A percentile compares a stretch with the other conserved stretches of the same genome.
Conservation (phyloP, 1,284 basidiomycete species). For the Pseudozyma hubeiensis region DNA sequence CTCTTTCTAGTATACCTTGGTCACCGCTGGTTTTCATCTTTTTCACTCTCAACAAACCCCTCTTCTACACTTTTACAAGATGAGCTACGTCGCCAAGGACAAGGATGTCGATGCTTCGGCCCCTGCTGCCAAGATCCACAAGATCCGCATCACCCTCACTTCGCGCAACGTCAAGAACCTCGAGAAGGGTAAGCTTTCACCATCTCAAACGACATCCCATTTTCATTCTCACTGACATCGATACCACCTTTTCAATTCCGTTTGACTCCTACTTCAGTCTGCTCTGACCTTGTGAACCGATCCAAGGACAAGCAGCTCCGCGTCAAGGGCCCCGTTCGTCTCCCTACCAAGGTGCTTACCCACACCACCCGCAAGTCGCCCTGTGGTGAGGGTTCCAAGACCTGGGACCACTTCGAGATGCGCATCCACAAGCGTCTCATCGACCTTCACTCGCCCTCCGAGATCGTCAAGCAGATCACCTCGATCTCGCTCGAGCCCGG, state of each 20-base stretch:
- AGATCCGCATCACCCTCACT: slow-evolving; percentile 99
- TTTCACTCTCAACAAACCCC: slow-evolving; percentile 70
- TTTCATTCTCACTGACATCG: background rate
- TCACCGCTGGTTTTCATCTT: slow-evolving; percentile 71
- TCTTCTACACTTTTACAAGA: slow-evolving; percentile 73
- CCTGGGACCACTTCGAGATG: slow-evolving; percentile 99
- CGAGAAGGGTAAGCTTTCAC: slow-evolving; percentile 84
- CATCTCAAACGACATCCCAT: too few relatives aligned
- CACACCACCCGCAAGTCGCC: slow-evolving; percentile 86
- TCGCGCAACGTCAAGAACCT: slow-evolving; percentile 97
- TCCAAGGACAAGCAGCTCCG: slow-evolving; percentile 99
- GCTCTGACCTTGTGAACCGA: slow-evolving; percentile 93
- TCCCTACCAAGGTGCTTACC: slow-evolving; percentile 97
- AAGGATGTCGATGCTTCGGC: slow-evolving; percentile 81
- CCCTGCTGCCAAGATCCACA: slow-evolving; percentile 92
- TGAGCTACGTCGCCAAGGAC: slow-evolving; percentile 99
- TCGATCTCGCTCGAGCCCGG: slow-evolving; percentile 98
- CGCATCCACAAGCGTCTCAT: slow-evolving; percentile 99
- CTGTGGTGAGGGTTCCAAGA: slow-evolving; percentile 98
- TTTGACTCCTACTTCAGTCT: slow-evolving; percentile 75
- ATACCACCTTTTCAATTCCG: background rate
- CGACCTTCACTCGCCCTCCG: slow-evolving; percentile 97
- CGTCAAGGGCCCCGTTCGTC: slow-evolving; percentile 98
- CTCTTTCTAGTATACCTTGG: slow-evolving; percentile 61
- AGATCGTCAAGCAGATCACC: slow-evolving; percentile 99